phyloP scores from a whole-genome alignment of 805 yeast species.

The Priceomyces carsonii region DNA sequence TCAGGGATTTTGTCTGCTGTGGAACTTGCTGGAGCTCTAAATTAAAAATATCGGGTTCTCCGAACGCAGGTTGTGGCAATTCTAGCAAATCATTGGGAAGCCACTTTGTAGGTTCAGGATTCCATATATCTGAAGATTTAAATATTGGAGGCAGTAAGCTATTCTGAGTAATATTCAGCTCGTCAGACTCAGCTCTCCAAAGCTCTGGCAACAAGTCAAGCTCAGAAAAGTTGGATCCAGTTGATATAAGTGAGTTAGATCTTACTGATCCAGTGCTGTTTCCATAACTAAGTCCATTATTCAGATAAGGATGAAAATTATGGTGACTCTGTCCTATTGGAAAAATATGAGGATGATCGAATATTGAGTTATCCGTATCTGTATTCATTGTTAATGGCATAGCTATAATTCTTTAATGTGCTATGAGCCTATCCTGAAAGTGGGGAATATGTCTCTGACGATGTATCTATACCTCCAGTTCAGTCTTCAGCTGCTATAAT shows the following conservation, averaged over 20 bases:
- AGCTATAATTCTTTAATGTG: no score
- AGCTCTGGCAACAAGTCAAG: slow-evolving; percentile 4
- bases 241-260: slow-evolving; percentile 5
- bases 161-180: slow-evolving; percentile 3
- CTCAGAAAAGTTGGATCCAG: slow-evolving; percentile 3
- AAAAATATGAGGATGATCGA: no score
- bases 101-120: slow-evolving; percentile 4
- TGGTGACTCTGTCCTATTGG: no score
- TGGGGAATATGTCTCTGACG: no score
- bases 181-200: slow-evolving; percentile 5
- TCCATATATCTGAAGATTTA: slow-evolving; percentile 2
- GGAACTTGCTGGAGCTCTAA: slow-evolving; percentile 10
- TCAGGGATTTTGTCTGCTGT: slow-evolving; percentile 3
- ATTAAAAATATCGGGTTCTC: slow-evolving; percentile 12
- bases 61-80: not conserved
- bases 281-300: no score
- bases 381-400: no score
- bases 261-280: slow-evolving; percentile 1
- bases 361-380: no score
- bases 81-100: slow-evolving; percentile 3
- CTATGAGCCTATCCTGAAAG: no score
- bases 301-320: no score
- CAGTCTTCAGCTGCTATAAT: no score
- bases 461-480: no score
- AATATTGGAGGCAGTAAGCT: slow-evolving; percentile 5